These are phyloP conservation scores for Asterella californica DNA, from an alignment of 225 moss, liverwort and hornwort genomes.

Conservation along the genomic window DNA sequence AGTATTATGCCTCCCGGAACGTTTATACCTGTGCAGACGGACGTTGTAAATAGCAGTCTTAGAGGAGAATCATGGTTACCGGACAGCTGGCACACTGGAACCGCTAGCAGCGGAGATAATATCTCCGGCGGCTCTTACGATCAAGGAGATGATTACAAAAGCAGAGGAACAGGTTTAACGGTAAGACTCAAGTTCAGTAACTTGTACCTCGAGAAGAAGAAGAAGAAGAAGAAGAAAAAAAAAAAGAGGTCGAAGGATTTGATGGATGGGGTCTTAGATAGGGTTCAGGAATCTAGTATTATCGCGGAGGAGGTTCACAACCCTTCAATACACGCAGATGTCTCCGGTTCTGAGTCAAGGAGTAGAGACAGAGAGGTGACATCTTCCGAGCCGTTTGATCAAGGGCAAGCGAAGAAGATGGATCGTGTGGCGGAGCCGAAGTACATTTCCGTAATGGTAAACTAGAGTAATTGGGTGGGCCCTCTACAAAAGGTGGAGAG, in stretches of 20 bases:
- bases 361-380: constrained; percentile 15
- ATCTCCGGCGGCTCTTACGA: neutral
- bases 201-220: constrained; percentile 24
- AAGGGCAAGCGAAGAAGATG: constrained; percentile 22
- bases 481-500: neutral
- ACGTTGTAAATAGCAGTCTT: constrained; percentile 38
- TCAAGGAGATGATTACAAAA: constrained; percentile 21
- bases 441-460: constrained; percentile 31
- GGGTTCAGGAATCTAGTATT: neutral
- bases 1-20: constrained; percentile 23
- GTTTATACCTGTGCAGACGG: constrained; percentile 38
- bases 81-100: constrained; percentile 9
- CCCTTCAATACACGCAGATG: neutral
- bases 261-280: neutral
- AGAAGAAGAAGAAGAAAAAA: constrained; percentile 17
- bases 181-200: constrained; percentile 19
- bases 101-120: constrained; percentile 17
- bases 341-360: constrained; percentile 10
- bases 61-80: constrained; percentile 17
- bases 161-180: constrained; percentile 13
- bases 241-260: constrained; percentile 13
- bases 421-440: constrained; percentile 25
- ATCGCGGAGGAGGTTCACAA: neutral
- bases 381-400: constrained; percentile 22
- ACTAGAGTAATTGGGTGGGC: constrained; percentile 18